These are phyloP conservation scores for Penicillium sp. DNA, from an alignment of 2,329 filamentous ascomycete genomes.

Conservation along the genomic window DNA sequence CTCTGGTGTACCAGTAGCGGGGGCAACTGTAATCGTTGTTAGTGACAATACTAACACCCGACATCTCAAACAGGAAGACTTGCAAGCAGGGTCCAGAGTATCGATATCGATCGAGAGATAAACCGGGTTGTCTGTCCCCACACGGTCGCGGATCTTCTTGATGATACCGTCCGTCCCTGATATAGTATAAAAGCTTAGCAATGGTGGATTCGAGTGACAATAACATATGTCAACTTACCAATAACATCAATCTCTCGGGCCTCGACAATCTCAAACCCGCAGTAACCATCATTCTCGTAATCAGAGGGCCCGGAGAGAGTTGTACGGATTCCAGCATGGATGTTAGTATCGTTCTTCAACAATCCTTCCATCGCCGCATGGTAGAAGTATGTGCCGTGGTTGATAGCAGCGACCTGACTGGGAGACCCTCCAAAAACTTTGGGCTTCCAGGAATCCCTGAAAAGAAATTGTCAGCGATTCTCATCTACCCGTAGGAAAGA, in stretches of 20 bases:
- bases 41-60: not conserved
- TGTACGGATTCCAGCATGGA: slow-evolving; percentile 84
- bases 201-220: too few species aligned
- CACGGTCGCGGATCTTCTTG: slow-evolving; percentile 71
- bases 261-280: slow-evolving; percentile 80
- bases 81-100: slow-evolving; percentile 78
- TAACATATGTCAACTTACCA: slow-evolving; percentile 30
- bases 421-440: slow-evolving; percentile 86
- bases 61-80: slow-evolving; percentile 27
- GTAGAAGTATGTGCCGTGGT: slow-evolving; percentile 89
- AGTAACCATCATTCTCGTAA: slow-evolving; percentile 84
- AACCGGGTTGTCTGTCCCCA: slow-evolving; percentile 72
- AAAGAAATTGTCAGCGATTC: not conserved
- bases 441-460: slow-evolving; percentile 66
- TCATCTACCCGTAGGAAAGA: not conserved
- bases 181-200: too few species aligned
- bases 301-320: slow-evolving; percentile 76
- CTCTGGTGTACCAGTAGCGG: slow-evolving; percentile 60
- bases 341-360: slow-evolving; percentile 78
- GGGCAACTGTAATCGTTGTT: slow-evolving; percentile 35
- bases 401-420: slow-evolving; percentile 73
- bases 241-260: slow-evolving; percentile 70
- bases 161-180: slow-evolving; percentile 45
- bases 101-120: slow-evolving; percentile 88
- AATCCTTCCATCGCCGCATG: slow-evolving; percentile 77